Conservation (phyloP, 2,329 filamentous ascomycete species). For the Aspergillus piperis region DNA sequence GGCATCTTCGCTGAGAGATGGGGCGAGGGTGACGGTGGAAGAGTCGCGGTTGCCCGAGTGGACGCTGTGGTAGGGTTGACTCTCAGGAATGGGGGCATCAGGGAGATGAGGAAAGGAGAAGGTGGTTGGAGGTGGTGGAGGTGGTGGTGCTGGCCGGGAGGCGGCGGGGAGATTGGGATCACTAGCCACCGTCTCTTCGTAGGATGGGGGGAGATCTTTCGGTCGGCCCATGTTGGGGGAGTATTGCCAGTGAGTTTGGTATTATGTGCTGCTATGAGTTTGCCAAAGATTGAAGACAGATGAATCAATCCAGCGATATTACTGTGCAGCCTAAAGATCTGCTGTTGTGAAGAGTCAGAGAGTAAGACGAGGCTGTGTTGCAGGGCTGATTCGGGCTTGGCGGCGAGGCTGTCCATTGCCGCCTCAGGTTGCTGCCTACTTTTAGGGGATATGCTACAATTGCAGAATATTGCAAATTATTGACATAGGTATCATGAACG, state of each 20-base stretch:
- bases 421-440: not conserved
- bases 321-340: not conserved
- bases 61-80: slow-evolving; percentile 10
- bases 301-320: too few relatives aligned
- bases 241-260: not conserved
- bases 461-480: too few relatives aligned
- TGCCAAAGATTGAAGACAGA: too few relatives aligned
- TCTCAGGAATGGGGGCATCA: slow-evolving; percentile 6
- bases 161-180: not conserved
- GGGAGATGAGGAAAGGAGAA: too few relatives aligned
- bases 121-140: not conserved
- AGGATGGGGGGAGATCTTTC: slow-evolving; percentile 1
- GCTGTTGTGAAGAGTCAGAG: not conserved
- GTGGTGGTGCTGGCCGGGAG: not conserved
- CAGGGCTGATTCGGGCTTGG: not conserved
- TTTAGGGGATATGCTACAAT: too few relatives aligned
- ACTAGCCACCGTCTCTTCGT: slow-evolving; percentile 2
- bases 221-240: not conserved
- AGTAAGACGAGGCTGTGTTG: not conserved
- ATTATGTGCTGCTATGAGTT: not conserved
- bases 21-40: slow-evolving; percentile 10
- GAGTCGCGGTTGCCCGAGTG: not conserved
- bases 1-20: slow-evolving; percentile 13
- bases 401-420: not conserved
- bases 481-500: too few relatives aligned